Evolutionary conservation across 2,329 filamentous ascomycete species (phyloP).

Genomic region (Venturia carpophila): DNA sequence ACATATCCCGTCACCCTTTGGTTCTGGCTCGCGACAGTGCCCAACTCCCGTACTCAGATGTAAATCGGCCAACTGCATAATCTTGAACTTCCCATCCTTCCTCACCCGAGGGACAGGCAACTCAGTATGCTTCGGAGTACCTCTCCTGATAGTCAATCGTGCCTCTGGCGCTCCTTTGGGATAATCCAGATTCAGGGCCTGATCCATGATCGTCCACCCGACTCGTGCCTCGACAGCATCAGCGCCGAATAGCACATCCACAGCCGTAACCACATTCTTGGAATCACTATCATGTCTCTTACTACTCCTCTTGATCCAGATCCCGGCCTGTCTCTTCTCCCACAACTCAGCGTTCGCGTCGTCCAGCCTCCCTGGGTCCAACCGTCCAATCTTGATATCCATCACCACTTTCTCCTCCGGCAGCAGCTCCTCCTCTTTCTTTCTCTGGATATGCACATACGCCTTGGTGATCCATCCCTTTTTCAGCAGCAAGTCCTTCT

Average conservation of each 20-base stretch:
- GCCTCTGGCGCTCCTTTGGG: conserved; percentile 56
- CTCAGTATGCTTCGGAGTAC: conserved; percentile 53
- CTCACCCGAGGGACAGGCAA: conserved; percentile 70
- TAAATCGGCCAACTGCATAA: conserved; percentile 90
- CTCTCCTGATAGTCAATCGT: conserved; percentile 70
- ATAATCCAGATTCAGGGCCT: conserved; percentile 56
- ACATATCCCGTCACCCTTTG: conserved; percentile 66
- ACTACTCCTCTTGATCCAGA: conserved; percentile 74
- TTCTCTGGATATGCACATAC: conserved; percentile 74
- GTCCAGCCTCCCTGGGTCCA: conserved; percentile 56
- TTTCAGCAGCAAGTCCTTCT: conserved; percentile 81
- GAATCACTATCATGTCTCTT: conserved; percentile 69
- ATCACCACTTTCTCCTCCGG: conserved; percentile 70
- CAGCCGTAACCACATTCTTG: conserved; percentile 63
- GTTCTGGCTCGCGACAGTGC: conserved; percentile 76
- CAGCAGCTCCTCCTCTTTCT: conserved; percentile 75
- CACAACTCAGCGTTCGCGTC: conserved; percentile 56
- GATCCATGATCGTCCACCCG: conserved; percentile 53
- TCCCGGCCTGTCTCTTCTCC: conserved; percentile 67
- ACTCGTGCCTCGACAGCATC: conserved; percentile 85
- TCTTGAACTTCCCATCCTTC: conserved; percentile 92
- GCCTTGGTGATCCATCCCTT: conserved; percentile 66
- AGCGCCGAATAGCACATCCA: conserved; percentile 82
- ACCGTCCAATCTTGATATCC: conserved; percentile 65
- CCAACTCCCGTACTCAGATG: conserved; percentile 89